These are phyloP conservation scores for Xerocomus minutiporus DNA, from an alignment of 1,284 basidiomycete species.

Conservation along the genomic window DNA sequence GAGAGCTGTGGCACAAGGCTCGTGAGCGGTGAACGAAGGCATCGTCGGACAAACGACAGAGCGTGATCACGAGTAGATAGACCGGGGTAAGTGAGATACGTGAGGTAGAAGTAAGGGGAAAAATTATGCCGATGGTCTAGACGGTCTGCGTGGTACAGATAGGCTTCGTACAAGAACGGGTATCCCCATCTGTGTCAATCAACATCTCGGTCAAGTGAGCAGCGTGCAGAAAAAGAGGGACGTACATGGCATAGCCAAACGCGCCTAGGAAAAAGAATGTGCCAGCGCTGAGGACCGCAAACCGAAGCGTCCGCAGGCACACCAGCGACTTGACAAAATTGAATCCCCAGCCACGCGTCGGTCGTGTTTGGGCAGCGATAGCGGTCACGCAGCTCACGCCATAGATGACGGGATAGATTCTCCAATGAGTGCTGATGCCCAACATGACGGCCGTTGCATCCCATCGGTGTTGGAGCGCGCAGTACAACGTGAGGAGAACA, in stretches of 20 bases:
- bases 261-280: conserved; percentile 68
- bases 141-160: conserved; percentile 87
- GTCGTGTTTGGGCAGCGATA: conserved; percentile 40
- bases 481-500: conserved; percentile 72
- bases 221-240: conserved; percentile 13
- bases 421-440: conserved; percentile 86
- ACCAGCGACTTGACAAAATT: conserved; percentile 43
- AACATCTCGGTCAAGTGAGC: not conserved
- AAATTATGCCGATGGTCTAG: conserved; percentile 98
- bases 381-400: conserved; percentile 71
- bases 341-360: conserved; percentile 21
- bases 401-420: conserved; percentile 94
- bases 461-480: conserved; percentile 51
- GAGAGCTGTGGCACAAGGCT: conserved; percentile 75
- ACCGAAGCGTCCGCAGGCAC: conserved; percentile 59
- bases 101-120: conserved; percentile 93
- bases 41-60: conserved; percentile 41
- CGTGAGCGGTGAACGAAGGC: conserved; percentile 59
- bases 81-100: conserved; percentile 73
- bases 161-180: conserved; percentile 89
- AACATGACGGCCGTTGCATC: conserved; percentile 63
- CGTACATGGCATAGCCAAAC: conserved; percentile 75
- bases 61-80: conserved; percentile 27
- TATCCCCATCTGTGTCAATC: conserved; percentile 76
- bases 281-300: conserved; percentile 61